Evolutionary conservation across 2,329 filamentous ascomycete species (phyloP), one percentile per base, ranked within the genome.

Genomic region (Phialophora tarda): DNA sequence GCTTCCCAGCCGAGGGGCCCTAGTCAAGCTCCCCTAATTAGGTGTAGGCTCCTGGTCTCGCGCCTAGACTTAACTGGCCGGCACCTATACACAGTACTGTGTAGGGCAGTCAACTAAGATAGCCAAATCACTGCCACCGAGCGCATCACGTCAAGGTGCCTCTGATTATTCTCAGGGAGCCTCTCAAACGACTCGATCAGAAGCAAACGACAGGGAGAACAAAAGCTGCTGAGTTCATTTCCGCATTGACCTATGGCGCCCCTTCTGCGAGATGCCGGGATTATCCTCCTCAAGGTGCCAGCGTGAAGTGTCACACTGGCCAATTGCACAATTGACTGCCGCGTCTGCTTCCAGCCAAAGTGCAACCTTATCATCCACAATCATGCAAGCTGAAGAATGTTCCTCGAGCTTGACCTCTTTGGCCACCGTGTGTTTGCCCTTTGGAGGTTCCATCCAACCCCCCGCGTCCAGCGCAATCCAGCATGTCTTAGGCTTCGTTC

Each of bases 401-500:
- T 24, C 59, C 59, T 61, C 59, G 24, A 61, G 47, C 59, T 48
- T 61, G 23, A 34, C 48, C 48, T 41, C 47, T 34, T 61, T 53
- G 30, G 50, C 48, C 48, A 12, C 32, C 28, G 47, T 21, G 2
- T 21, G 17, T 61, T 61, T 61, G 32, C 59, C 59, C 21, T 61
- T 54, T 61, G 59, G 58, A 51, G 47, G 14, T 54, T 61, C 48
- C 21, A 21, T 44, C 55, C n/a, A 23, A 44, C 38, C 32, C 28
- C 53, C 53, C 53, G 34, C 26, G 32, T 50, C 21, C 14, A 26
- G 14, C 4, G 28, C 24, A 28, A 38, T 21, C 47, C 47, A 61
- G 59, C 59, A 54, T 61, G 59, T 57, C 57, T 62, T 59, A 32
- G 32, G 11, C 30, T 55, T 21, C 62, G 44, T 24, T 54, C 44